A percentile compares a stretch with the other conserved stretches of the same genome.
These are phyloP conservation scores for Aspergillus ochraceoroseus DNA, from an alignment of 2,329 filamentous ascomycete species.

Conservation along the genomic window DNA sequence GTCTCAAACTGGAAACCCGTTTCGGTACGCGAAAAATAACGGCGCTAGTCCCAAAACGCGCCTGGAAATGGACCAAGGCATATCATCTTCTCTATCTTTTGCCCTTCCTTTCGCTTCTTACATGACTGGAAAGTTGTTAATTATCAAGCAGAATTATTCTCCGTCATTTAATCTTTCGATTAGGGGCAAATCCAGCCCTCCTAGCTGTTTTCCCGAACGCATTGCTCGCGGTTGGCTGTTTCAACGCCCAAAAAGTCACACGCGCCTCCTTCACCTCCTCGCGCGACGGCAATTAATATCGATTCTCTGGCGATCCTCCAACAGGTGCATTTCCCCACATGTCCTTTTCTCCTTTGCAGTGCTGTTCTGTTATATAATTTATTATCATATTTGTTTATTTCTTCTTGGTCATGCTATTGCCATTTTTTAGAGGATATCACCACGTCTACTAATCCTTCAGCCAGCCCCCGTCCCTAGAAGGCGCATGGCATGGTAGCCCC, in stretches of 20 bases:
- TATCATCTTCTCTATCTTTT: too few species aligned
- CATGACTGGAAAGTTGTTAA: constrained; percentile 2
- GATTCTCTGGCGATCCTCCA: constrained; percentile 17
- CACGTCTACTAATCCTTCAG: constrained; percentile 7
- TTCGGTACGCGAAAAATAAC: constrained; percentile 20
- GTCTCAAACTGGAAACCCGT: constrained; percentile 20
- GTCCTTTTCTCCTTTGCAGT: constrained; percentile 5
- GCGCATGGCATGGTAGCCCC: constrained; percentile 11
- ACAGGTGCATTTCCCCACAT: constrained; percentile 23
- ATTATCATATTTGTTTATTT: constrained; percentile 15
- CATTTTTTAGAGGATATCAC: background rate
- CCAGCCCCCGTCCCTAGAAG: constrained; percentile 5
- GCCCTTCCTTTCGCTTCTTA: constrained; percentile 7
- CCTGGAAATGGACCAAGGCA: constrained; percentile 14
- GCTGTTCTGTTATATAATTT: constrained; percentile 7
- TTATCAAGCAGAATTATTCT: constrained; percentile 1
- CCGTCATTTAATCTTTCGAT: background rate
- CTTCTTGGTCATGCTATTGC: constrained; percentile 14
- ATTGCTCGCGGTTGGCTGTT: too few species aligned
- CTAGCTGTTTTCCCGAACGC: constrained; percentile 23
- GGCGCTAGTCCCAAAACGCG: constrained; percentile 27
- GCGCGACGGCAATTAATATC: constrained; percentile 20
- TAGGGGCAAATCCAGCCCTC: background rate
- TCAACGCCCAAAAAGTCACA: constrained; percentile 23
- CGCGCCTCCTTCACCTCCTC: constrained; percentile 34